Conservation (phyloP, 805 yeast genomes). For the Lipomyces sp. region DNA sequence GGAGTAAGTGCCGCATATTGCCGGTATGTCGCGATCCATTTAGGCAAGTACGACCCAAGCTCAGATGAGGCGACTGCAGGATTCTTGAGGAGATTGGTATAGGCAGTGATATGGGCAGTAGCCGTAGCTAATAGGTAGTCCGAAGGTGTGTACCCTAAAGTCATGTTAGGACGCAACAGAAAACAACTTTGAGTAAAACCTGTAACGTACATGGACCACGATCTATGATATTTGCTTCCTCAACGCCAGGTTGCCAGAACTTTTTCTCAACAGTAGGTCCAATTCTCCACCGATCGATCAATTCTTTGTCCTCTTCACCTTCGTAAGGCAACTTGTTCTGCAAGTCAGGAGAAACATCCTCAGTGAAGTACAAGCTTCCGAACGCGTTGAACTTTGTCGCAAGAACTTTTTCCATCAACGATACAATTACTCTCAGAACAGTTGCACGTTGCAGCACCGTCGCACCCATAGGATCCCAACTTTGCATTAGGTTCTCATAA, state of each 20-base stretch:
- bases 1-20: slow-evolving; percentile 63
- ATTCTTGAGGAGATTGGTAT: slow-evolving; percentile 58
- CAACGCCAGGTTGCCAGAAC: slow-evolving; percentile 69
- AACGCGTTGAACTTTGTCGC: slow-evolving; percentile 66
- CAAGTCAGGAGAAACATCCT: slow-evolving; percentile 60
- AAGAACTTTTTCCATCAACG: slow-evolving; percentile 62
- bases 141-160: slow-evolving; percentile 51
- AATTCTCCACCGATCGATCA: slow-evolving; percentile 77
- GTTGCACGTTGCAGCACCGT: slow-evolving; percentile 56
- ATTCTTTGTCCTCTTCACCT: slow-evolving; percentile 60
- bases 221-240: slow-evolving; percentile 54
- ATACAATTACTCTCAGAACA: slow-evolving; percentile 71
- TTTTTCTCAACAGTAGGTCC: slow-evolving; percentile 88
- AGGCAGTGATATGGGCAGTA: slow-evolving; percentile 65
- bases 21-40: slow-evolving; percentile 56
- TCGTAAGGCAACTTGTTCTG: slow-evolving; percentile 57
- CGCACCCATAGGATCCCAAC: slow-evolving; percentile 78
- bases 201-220: slow-evolving; percentile 75
- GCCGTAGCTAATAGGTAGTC: slow-evolving; percentile 70
- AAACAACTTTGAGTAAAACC: background rate
- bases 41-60: slow-evolving; percentile 25
- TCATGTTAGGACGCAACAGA: background rate
- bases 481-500: slow-evolving; percentile 82
- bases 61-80: slow-evolving; percentile 56
- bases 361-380: slow-evolving; percentile 82